A percentile compares a stretch with the other conserved stretches of the same genome.
These are phyloP conservation scores for Agroathelia rolfsii DNA, from an alignment of 1,284 basidiomycete genomes.

Conservation along the genomic window DNA sequence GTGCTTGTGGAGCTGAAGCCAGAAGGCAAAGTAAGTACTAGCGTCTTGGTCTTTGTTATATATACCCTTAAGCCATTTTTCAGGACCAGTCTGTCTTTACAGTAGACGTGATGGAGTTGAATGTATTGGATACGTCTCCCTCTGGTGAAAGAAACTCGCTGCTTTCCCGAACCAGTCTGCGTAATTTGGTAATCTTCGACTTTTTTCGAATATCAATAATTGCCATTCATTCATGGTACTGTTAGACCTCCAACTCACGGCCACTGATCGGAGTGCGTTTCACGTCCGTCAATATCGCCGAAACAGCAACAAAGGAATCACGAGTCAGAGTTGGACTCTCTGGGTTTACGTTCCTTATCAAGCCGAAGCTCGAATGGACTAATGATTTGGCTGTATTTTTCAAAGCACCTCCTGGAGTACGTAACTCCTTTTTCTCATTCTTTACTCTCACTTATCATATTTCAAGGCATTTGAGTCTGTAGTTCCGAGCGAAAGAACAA, in stretches of 20 bases:
- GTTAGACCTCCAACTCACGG: constrained; percentile 34
- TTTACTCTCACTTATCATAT: constrained; percentile 4
- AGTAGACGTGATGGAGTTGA: constrained; percentile 52
- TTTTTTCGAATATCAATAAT: constrained; percentile 7
- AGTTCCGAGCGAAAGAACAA: constrained; percentile 82
- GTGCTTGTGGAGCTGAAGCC: constrained; percentile 57
- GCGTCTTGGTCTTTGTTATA: constrained; percentile 3
- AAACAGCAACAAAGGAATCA: constrained; percentile 72
- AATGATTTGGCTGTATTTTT: constrained; percentile 57
- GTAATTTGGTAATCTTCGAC: constrained; percentile 38
- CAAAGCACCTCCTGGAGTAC: constrained; percentile 82
- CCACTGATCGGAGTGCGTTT: constrained; percentile 60
- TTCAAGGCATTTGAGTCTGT: constrained; percentile 84
- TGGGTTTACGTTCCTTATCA: constrained; percentile 57
- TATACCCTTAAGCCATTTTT: constrained; percentile 8
- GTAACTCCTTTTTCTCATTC: constrained; percentile 18
- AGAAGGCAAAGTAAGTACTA: constrained; percentile 49
- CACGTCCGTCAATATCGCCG: constrained; percentile 54
- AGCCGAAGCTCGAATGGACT: constrained; percentile 58
- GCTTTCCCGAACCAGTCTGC: constrained; percentile 40
- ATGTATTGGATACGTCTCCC: constrained; percentile 35
- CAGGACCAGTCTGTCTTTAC: constrained; percentile 67
- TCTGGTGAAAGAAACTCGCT: constrained; percentile 29
- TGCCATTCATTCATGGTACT: constrained; percentile 5
- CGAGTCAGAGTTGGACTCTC: constrained; percentile 55